These are phyloP conservation scores for Cryptococcus wingfieldii DNA, from an alignment of 1,284 basidiomycete species.

Conservation along the genomic window DNA sequence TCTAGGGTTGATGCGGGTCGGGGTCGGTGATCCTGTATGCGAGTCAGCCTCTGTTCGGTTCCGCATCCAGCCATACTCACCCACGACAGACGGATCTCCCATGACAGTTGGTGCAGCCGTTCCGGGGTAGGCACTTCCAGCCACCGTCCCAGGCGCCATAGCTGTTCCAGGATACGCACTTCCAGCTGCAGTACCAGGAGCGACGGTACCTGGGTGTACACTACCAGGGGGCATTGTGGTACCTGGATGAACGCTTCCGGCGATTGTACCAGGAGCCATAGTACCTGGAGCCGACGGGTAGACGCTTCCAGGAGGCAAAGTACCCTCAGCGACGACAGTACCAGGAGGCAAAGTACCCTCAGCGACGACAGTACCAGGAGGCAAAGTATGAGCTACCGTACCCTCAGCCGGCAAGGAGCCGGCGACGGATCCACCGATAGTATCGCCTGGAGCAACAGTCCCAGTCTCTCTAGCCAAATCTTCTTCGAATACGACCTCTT, in stretches of 20 bases:
- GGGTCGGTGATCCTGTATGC: neutral
- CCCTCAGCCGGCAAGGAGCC: neutral
- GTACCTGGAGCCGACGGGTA: neutral
- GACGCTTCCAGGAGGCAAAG: neutral
- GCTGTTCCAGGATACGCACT: neutral
- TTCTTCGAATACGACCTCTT: conserved; percentile 24
- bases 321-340: neutral
- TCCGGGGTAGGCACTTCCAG: neutral
- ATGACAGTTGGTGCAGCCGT: conserved; percentile 1
- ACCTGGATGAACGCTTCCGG: neutral
- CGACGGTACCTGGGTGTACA: neutral
- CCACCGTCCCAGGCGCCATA: conserved; percentile 5
- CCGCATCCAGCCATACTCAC: conserved; percentile 1
- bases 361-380: neutral
- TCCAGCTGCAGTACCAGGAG: conserved; percentile 6
- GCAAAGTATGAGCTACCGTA: neutral
- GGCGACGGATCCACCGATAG: neutral
- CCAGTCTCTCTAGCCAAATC: conserved; percentile 8
- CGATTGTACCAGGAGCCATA: neutral
- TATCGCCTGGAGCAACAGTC: too few species aligned
- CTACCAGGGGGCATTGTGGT: neutral
- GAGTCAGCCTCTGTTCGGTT: neutral
- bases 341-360: neutral
- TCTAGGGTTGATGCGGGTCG: conserved; percentile 28
- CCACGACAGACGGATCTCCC: conserved; percentile 3